phyloP scores from a whole-genome alignment of 2,329 filamentous ascomycete species.

The Aspergillus brasiliensis region DNA sequence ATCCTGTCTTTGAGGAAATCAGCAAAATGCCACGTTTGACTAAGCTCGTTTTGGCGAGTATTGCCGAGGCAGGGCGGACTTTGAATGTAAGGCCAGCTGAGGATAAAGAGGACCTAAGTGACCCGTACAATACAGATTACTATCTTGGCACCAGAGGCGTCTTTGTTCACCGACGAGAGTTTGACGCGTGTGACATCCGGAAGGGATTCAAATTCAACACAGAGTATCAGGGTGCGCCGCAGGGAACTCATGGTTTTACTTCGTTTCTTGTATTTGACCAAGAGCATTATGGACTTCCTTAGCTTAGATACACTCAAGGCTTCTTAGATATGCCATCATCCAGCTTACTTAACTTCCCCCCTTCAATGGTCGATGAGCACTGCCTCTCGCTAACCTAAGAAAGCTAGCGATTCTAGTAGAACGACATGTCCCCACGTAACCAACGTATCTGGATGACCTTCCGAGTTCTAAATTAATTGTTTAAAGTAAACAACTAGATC shows the following conservation, averaged over 20 bases:
- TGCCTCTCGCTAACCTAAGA: too few species aligned
- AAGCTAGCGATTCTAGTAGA: too few species aligned
- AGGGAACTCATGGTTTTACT: neutral
- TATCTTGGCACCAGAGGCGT: neutral
- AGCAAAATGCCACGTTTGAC: neutral
- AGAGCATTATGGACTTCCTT: neutral
- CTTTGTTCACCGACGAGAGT: neutral
- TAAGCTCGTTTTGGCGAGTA: neutral
- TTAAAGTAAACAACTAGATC: too few species aligned
- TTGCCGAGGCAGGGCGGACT: neutral
- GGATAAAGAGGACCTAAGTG: neutral
- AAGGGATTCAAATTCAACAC: neutral
- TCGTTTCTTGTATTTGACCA: neutral
- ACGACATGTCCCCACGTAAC: too few species aligned
- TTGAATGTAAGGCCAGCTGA: neutral
- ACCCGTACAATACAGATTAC: neutral
- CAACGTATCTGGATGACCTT: too few species aligned
- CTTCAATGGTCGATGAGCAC: too few species aligned
- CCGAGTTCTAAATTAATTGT: too few species aligned
- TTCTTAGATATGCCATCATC: too few species aligned
- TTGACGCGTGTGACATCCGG: neutral
- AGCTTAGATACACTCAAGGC: neutral
- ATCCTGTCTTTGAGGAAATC: neutral
- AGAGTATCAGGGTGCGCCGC: neutral
- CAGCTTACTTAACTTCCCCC: too few species aligned